Evolutionary conservation across 2,329 filamentous ascomycete species (phyloP).

Genomic region (Monosporascus sp.): DNA sequence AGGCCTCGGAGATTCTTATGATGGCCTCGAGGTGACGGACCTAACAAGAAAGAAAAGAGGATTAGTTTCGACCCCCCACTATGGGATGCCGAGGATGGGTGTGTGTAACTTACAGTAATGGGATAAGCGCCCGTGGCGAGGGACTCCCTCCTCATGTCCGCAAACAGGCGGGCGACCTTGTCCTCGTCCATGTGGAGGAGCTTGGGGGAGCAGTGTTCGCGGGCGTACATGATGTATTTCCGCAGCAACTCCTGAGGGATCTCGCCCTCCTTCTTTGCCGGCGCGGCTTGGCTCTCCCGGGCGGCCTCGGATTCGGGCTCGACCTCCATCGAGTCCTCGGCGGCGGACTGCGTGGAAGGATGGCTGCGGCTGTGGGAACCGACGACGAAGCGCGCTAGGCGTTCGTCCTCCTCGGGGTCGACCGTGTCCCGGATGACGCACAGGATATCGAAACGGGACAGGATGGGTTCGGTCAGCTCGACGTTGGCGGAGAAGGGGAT

Average conservation of each 20-base stretch:
- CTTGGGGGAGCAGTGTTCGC: constrained; percentile 85
- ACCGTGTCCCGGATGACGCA: constrained; percentile 95
- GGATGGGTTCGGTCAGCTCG: constrained; percentile 90
- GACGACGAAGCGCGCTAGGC: constrained; percentile 90
- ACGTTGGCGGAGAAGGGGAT: constrained; percentile 96
- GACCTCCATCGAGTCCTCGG: constrained; percentile 55
- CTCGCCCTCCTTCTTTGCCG: constrained; percentile 51
- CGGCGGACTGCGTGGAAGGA: constrained; percentile 45
- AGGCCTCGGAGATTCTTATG: constrained; percentile 89
- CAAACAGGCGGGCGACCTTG: constrained; percentile 89
- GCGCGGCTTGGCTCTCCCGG: constrained; percentile 23
- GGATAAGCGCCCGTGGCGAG: constrained; percentile 94
- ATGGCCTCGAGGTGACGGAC: constrained; percentile 97
- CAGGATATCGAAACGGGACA: constrained; percentile 96
- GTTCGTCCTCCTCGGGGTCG: constrained; percentile 86
- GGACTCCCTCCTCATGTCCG: constrained; percentile 91
- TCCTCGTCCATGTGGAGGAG: constrained; percentile 97
- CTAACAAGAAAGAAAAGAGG: constrained; percentile 39
- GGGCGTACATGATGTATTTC: constrained; percentile 95
- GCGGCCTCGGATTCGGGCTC: constrained; percentile 48
- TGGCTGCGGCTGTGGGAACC: constrained; percentile 91
- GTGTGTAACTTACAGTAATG: constrained; percentile 70
- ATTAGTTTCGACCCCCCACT: background rate
- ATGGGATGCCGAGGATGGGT: background rate
- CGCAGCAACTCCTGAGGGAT: constrained; percentile 87